Conservation (phyloP, 164 flowering plant genomes). For the Aristolochia contorta region DNA sequence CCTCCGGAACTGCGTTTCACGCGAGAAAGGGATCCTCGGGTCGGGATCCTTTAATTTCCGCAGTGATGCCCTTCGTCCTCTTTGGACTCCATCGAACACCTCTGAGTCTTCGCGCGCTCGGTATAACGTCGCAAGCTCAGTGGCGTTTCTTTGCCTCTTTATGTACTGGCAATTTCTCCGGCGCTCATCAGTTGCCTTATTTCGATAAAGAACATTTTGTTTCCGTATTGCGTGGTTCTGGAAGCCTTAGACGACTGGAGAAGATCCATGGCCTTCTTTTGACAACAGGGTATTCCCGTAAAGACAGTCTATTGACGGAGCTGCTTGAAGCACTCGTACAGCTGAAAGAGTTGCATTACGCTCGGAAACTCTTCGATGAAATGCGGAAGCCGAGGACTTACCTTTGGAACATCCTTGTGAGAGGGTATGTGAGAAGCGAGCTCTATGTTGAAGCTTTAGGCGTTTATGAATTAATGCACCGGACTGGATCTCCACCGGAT, state of each 20-base stretch:
- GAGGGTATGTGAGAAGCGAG: conserved; percentile 28
- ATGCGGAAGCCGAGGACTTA: conserved; percentile 34
- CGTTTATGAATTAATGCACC: conserved; percentile 21
- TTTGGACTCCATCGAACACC: no score
- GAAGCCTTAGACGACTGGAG: conserved; percentile 13
- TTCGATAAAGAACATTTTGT: no score
- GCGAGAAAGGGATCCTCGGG: no score
- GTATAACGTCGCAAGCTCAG: no score
- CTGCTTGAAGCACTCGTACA: conserved; percentile 16
- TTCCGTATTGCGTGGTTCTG: neutral
- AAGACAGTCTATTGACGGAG: conserved; percentile 29
- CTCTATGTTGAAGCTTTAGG: conserved; percentile 12
- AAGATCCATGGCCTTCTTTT: conserved; percentile 31
- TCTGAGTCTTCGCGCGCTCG: no score
- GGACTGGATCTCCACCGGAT: conserved; percentile 28
- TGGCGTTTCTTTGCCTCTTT: no score
- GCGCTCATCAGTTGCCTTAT: no score
- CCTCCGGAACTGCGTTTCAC: no score
- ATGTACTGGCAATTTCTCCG: no score
- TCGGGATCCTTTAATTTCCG: no score
- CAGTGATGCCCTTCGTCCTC: no score
- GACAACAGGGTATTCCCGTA: conserved; percentile 24
- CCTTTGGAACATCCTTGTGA: conserved; percentile 36
- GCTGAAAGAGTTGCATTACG: conserved; percentile 25
- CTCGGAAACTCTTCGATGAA: conserved; percentile 30